Base-by-base conservation (phyloP, 805 yeast species). In the Wickerhamomyces bovis region DNA sequence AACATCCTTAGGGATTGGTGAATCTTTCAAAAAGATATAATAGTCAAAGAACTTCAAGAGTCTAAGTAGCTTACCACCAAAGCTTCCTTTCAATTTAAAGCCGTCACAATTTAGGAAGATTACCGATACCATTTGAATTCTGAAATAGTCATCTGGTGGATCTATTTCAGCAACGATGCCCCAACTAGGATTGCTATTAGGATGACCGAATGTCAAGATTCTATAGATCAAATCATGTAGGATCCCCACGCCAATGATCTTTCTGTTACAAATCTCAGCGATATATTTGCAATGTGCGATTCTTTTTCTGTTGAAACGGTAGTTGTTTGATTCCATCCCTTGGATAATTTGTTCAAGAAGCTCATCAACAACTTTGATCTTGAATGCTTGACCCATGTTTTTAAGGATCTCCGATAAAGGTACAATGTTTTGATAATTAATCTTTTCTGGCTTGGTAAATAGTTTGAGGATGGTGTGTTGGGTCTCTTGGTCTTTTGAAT, bases 11-110 rank as follows among this genome's bases (percentile, higher is more conserved):
- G 95, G 89, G 15, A 85, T 45, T 1, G 88, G 85, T 41, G 65
- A 71, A 3, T 63, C 62, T 56, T 89, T 89, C 28, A 83, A 75
- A 61, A 72, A 76, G 5, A 77, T 62, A 58, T 86, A 89, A 61
- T 80, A 89, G 56, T 89, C 94, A 50, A 88, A 81, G 53, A 79
- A 82, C 23, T 71, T 71, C 47, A 83, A 54, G 47, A 83, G 76
- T 0, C 68, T 44, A 1, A 60, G 55, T 12, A 78, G 42, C 33
- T 33, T 33, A 16, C 18, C 36, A 8, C 20, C 20, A 16, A 16
- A 33, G 11, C 16, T 33, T 3, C 36, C 20, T 11, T 51, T 53
- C 3, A 52, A 47, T 20, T 47, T 52, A 16, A 56, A 50, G 12
- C 49, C 55, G 9, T 53, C 49, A 3, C 69, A 39, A 10, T 61